Percentiles rank a stretch among this genome's conserved stretches.
Evolutionary conservation across 2,329 filamentous ascomycete genomes (phyloP).

Genomic region (Endothia cerciana): DNA sequence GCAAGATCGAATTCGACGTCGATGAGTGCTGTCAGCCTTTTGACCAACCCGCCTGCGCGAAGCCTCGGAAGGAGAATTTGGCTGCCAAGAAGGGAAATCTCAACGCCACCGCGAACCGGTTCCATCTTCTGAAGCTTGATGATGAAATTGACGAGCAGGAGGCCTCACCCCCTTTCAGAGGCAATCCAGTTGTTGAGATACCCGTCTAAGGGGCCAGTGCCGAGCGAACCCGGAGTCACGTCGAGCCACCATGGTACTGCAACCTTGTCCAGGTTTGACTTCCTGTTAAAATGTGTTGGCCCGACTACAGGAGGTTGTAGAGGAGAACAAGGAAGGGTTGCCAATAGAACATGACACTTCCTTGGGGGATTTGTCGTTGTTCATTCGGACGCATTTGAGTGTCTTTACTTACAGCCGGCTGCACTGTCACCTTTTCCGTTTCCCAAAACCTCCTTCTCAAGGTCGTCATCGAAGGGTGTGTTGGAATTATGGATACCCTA

Average conservation of each 20-base stretch:
- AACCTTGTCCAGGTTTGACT: neutral
- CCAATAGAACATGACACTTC: neutral
- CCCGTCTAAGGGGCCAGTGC: constrained; percentile 30
- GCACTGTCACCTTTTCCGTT: neutral
- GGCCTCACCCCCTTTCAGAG: constrained; percentile 25
- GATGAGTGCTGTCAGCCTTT: constrained; percentile 74
- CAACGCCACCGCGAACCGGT: constrained; percentile 59
- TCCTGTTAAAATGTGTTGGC: neutral
- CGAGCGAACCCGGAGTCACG: neutral
- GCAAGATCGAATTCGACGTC: constrained; percentile 69
- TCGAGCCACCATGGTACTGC: neutral
- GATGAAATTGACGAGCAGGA: constrained; percentile 45
- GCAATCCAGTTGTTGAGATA: constrained; percentile 35
- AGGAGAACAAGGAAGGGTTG: neutral
- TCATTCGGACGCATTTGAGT: neutral
- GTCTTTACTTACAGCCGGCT: neutral
- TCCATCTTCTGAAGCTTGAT: constrained; percentile 61
- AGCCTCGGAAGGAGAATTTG: constrained; percentile 34
- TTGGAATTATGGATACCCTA: constrained; percentile 14
- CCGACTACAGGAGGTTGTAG: neutral
- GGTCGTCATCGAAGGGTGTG: constrained; percentile 4
- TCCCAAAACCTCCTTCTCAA: neutral
- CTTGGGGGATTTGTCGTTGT: neutral
- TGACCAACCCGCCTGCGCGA: constrained; percentile 36
- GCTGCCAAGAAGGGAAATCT: constrained; percentile 41